Evolutionary conservation across 176 grass and related monocot species (phyloP), one percentile per base, ranked within the genome.

Genomic region (Eragrostis curvula): DNA sequence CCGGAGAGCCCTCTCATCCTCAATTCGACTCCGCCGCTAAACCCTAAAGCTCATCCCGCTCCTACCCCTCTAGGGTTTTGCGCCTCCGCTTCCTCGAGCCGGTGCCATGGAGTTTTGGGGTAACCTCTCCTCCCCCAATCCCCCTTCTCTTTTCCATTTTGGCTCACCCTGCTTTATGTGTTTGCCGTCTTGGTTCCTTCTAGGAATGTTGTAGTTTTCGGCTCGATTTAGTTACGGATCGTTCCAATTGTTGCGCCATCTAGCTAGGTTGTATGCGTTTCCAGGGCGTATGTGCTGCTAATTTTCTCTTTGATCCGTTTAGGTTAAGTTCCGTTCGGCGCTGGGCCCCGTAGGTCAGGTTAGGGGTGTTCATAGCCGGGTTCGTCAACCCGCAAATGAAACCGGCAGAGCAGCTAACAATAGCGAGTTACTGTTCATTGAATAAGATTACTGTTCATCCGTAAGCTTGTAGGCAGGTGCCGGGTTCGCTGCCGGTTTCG

Each of bases 21-120:
- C 36, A 59, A 59, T 49, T 42, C 59, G 74, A 21, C 21, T 47
- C 57, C 74, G n/a, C 67, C 16, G 41, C 75, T 47, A 52, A 88
- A 78, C 86, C 86, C 75, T 88, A 84, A 84, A 78, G 74, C 67
- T 49, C 40, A 14, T 11, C 36, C 40, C 59, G 49, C 56, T 78
- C 65, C 46, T 7, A 5, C 66, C 74, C 47, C 3, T 0, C 30
- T 67, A 83, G 21, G 72, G 66, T 72, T 83, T 23, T 44, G 30
- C 9, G 53, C 9, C 69, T 9, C 63, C 36, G 47, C 40, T 36
- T 83, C 73, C 46, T 78, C 86, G 39, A 68, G 29, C 81, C 47
- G 75, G 27, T 28, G 12, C 41, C 1, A 67, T 88, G 87, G 50
- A 79, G 68, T 84, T 88, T 69, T 84, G 87, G 87, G 87, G 87